phyloP scores from a whole-genome alignment of 2,329 filamentous ascomycete species.

The Aspergillus sp. region DNA sequence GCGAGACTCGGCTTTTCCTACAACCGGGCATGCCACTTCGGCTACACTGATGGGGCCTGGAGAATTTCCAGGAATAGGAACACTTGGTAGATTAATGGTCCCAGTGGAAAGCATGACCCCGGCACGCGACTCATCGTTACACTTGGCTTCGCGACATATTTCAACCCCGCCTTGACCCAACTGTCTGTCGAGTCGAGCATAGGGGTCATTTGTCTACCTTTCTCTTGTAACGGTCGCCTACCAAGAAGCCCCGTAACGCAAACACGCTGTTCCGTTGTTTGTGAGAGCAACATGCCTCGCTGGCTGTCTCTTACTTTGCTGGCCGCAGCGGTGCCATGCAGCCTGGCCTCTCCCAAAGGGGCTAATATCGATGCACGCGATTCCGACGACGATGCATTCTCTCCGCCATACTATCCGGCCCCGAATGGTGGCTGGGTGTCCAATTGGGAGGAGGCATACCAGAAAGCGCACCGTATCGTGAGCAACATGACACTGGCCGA shows the following conservation, averaged over 20 bases:
- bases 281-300: constrained; percentile 9
- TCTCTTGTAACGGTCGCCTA: neutral
- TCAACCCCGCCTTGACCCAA: neutral
- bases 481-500: constrained; percentile 76
- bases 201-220: neutral
- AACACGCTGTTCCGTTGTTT: too few relatives aligned
- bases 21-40: neutral
- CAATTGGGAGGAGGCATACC: constrained; percentile 69
- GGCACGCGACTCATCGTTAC: neutral
- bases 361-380: constrained; percentile 18
- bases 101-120: neutral
- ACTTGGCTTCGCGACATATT: neutral
- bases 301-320: constrained; percentile 4
- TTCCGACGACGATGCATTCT: constrained; percentile 25
- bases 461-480: constrained; percentile 67
- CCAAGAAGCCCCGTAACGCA: neutral
- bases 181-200: neutral
- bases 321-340: constrained; percentile 3
- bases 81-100: neutral
- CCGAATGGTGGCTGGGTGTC: constrained; percentile 70
- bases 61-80: constrained; percentile 1
- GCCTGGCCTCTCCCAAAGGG: constrained; percentile 5
- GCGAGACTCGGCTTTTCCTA: neutral
- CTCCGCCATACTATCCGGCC: constrained; percentile 68
- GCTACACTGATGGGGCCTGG: neutral